Evolutionary conservation across 2,329 filamentous ascomycete genomes (phyloP), one percentile per base, ranked within the genome.

Genomic region (Rhynchosporium agropyri): DNA sequence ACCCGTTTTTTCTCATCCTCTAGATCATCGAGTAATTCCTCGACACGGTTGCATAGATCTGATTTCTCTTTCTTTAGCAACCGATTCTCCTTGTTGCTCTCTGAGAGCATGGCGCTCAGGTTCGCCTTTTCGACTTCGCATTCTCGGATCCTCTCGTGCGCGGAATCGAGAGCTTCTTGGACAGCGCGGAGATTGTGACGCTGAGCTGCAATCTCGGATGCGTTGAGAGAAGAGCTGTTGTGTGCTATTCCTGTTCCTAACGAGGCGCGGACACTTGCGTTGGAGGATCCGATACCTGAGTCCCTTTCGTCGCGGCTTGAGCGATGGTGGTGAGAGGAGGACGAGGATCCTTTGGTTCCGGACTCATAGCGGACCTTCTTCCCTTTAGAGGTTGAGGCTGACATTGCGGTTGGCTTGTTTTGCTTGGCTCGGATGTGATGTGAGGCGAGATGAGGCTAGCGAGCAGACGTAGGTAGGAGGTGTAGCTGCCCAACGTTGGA

Each of bases 301-400:
- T 71, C 69, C 20, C 20, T 20, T 56, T 42, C 10, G 15, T 42
- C 40, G 8, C 65, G 63, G 46, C 65, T 69, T 53, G 63, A 65
- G 42, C 62, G 65, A 53, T 64, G 65, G 9, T 55, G 65, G n/a
- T 53, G 38, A 26, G 67, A 65, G 29, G 58, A 15, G 15, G 43
- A 58, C 3, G 63, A 62, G 4, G 59, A 56, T 42, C 64, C 63
- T 60, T 69, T 71, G 63, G 67, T 69, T 20, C 63, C 66, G 57
- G 58, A 48, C 20, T 68, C 64, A 53, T 71, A 72, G 59, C 69
- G 69, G 55, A 71, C 71, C 53, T 64, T 65, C 60, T 71, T 72
- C 50, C 67, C 54, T 57, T 67, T 69, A 38, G 60, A 40, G 33
- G 68, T 61, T 29, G 62, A 57, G 38, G 66, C 61, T 31, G 64